phyloP scores from a whole-genome alignment of 805 yeast genomes.

The Diddensiella santjacobensis region DNA sequence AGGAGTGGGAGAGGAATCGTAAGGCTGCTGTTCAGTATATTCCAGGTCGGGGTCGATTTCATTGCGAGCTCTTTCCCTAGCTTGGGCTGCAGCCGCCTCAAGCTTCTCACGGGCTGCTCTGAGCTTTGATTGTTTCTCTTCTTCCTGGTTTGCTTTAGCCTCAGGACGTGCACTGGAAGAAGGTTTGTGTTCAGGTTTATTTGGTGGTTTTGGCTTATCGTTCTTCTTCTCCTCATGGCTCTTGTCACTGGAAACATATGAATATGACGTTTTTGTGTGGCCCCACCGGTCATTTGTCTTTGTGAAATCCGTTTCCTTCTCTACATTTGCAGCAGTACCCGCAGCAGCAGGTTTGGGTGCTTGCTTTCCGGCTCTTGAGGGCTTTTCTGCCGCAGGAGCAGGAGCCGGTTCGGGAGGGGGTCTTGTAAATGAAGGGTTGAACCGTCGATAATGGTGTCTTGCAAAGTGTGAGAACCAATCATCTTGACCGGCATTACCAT shows the following conservation, averaged over 20 bases:
- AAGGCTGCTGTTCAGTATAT: background rate
- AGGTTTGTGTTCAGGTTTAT: background rate
- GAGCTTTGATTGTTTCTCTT: background rate
- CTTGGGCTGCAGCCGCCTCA: no score
- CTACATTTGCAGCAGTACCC: no score
- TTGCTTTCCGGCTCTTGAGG: background rate
- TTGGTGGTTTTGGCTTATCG: no score
- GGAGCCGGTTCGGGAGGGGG: background rate
- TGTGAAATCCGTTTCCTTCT: slow-evolving; percentile 3
- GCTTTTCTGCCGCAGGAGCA: background rate
- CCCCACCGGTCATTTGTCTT: slow-evolving; percentile 1
- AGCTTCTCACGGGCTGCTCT: no score
- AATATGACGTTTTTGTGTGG: slow-evolving; percentile 2
- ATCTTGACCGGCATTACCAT: no score
- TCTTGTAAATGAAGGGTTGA: background rate
- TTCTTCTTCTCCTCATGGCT: no score
- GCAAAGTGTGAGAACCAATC: background rate
- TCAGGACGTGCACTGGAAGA: background rate
- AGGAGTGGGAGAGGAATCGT: background rate
- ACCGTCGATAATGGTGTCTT: background rate
- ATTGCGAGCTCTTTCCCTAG: no score
- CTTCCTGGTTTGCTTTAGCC: background rate
- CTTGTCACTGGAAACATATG: slow-evolving; percentile 11
- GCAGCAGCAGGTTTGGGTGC: background rate
- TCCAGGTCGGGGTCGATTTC: background rate